Evolutionary conservation across 1,284 basidiomycete species (phyloP), one percentile per base, ranked within the genome.

Genomic region (Leccinum cinnamomeum): DNA sequence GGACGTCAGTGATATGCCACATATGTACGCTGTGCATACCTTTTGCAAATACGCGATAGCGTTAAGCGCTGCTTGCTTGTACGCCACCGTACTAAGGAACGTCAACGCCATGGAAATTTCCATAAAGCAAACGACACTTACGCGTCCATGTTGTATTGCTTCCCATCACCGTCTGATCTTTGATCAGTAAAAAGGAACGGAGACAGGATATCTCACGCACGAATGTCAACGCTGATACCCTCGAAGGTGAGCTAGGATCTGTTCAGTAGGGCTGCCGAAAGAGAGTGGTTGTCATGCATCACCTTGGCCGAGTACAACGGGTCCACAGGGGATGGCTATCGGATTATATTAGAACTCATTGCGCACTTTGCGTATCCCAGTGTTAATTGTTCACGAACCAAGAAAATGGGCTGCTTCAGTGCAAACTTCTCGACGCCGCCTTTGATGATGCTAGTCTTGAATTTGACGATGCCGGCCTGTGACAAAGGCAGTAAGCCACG

Each of bases 71-170:
- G 91, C 91, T 71, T 91, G 89, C 71, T 91, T 91, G 73, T 90
- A 92, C 3, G 90, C 25, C 25, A 28, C 25, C 12, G 89, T 86
- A 1, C 87, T 89, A 57, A 5, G 39, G 23, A 33, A 25, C 33
- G 28, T 53, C 28, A 50, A 23, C 25, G 25, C 16, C 3, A 46
- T 25, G 10, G 5, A 23, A 20, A 46, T 8, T 11, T 54, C 44
- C 16, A 20, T 23, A 18, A 10, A 23, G 20, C 12, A 59, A n/a
- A 44, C 39, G 7, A 51, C 1, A 72, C 86, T 72, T 68, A 88
- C 85, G 89, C 86, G 67, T 90, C 87, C 90, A 92, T 92, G 70
- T 87, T 82, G 72, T 89, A 88, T 72, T 92, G 90, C 65, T 83
- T 86, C 2, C 90, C 89, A 67, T 88, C 84, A 0, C 89, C 88